phyloP scores from a whole-genome alignment of 345 rosid genomes.

The Balakata baccata region DNA sequence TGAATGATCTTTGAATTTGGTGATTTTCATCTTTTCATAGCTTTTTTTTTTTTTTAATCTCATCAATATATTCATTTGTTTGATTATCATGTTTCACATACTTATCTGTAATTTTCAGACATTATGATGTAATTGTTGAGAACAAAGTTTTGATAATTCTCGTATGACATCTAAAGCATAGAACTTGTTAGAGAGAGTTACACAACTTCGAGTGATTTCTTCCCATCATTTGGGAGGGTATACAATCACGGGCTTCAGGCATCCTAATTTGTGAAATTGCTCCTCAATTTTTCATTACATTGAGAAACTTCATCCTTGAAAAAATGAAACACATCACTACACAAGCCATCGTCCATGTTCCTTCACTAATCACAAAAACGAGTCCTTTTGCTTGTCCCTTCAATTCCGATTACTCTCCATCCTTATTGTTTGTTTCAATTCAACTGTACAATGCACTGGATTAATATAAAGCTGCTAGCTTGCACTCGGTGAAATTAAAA shows the following conservation, averaged over 20 bases:
- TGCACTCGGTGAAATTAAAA: no score
- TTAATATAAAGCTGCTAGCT: background rate
- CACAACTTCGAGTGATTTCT: background rate
- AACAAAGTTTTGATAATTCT: background rate
- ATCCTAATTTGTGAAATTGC: background rate
- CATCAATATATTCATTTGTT: background rate
- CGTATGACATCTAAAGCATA: no score
- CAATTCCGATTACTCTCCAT: constrained; percentile 67
- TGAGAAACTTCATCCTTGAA: background rate
- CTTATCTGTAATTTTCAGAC: background rate
- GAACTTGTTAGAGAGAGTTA: no score
- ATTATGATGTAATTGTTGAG: background rate
- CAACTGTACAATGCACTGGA: constrained; percentile 39
- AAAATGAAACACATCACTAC: background rate
- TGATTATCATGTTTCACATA: background rate
- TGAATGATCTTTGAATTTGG: background rate
- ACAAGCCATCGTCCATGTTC: constrained; percentile 19
- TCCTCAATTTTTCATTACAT: background rate
- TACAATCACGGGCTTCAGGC: background rate
- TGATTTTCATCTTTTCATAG: background rate
- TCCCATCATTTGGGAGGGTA: background rate
- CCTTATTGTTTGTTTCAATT: constrained; percentile 58
- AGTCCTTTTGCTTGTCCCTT: constrained; percentile 61
- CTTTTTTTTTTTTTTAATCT: background rate
- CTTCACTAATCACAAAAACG: constrained; percentile 73